Evolutionary conservation across 2,329 filamentous ascomycete species (phyloP), one percentile per base, ranked within the genome.

Genomic region (Rhynchosporium graminicola): DNA sequence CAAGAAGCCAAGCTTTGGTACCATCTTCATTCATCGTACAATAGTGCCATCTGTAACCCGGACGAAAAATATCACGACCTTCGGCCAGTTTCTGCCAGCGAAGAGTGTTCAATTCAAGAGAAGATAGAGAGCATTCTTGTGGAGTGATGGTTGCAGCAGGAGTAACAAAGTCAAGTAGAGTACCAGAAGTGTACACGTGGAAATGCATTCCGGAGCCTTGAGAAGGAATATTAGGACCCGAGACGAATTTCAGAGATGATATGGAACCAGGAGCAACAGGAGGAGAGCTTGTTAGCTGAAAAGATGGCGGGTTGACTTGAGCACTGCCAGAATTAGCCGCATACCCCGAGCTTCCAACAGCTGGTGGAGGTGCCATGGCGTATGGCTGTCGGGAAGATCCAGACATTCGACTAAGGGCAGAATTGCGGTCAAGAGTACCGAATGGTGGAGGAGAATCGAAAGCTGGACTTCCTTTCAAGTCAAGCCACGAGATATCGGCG

Each of bases 21-120:
- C 94, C 94, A 70, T 96, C 91, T 64, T 95, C 88, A 73, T 97
- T 96, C 77, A 97, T 90, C 3, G 92, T 96, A 75, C 95, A 98
- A 74, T 99, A 99, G 75, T 98, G 94, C 95, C 95, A 99, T 63
- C 94, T 87, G 75, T 95, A 98, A n/a, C 90, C 91, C 0, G 87
- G 81, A 69, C 90, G 90, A 77, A 97, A 99, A 40, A 99, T 88
- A 73, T 99, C 95, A 56, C 91, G 89, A 3, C 95, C 95, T 72
- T 97, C 94, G 1, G 94, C 95, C 20, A 99, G 82, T 74, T 93
- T 96, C 76, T 97, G 92, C 95, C 95, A 99, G 54, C 93, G 88
- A 56, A 98, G 78, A 0, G 90, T 89, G 62, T 90, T 89, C 10
- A 99, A 80, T 70, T 99, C 95, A 31, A 99, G 79, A 3, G 92